Conservation (phyloP, 1,284 basidiomycete genomes). For the Neonothopanus nambi region DNA sequence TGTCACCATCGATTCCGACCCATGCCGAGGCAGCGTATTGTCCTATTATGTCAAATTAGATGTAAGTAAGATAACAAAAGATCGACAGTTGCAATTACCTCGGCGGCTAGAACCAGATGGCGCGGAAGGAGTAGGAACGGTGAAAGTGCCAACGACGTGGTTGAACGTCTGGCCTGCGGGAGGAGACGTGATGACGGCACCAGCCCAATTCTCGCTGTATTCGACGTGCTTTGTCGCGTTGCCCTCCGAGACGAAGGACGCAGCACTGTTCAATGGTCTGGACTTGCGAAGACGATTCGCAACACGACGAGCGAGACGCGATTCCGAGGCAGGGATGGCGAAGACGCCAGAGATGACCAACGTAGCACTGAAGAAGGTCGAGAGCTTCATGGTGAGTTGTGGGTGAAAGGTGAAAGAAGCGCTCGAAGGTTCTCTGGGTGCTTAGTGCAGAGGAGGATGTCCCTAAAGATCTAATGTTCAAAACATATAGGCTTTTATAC, state of each 20-base stretch:
- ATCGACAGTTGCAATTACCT: neutral
- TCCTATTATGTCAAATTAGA: neutral
- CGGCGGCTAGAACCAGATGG: conserved; percentile 8
- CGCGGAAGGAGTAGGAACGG: conserved; percentile 16
- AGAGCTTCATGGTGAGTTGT: conserved; percentile 9
- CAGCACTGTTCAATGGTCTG: neutral
- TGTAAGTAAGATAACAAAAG: neutral
- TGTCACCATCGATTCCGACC: conserved; percentile 19
- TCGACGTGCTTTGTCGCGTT: conserved; percentile 12
- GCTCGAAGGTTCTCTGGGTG: too few species aligned
- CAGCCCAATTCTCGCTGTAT: conserved; percentile 26
- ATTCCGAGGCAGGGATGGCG: neutral
- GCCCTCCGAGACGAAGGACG: neutral
- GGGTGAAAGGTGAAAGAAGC: conserved; percentile 1
- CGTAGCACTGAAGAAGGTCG: neutral
- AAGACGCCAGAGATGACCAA: neutral
- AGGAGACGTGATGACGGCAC: conserved; percentile 21
- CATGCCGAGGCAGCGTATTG: conserved; percentile 15
- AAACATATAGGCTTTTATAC: too few species aligned
- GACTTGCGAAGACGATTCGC: conserved; percentile 1
- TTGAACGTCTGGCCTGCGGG: conserved; percentile 18
- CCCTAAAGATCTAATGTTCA: too few species aligned
- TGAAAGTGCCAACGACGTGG: conserved; percentile 20
- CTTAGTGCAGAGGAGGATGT: too few species aligned
- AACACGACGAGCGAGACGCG: conserved; percentile 10